These are phyloP conservation scores for Pulveroboletus sp. DNA, from an alignment of 768 basidiomycete genomes.

Conservation along the genomic window DNA sequence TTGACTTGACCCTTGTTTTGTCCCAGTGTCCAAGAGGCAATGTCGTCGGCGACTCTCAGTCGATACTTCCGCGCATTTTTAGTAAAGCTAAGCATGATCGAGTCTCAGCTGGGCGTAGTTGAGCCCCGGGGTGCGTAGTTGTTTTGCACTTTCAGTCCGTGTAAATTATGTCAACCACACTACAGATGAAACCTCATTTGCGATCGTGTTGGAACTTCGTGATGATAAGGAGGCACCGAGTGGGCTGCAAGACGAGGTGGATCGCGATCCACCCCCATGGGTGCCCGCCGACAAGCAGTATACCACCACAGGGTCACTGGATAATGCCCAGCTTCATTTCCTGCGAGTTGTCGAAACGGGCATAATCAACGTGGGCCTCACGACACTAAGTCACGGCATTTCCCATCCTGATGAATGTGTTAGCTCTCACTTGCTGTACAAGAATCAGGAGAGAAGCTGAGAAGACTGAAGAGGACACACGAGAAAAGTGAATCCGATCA, in stretches of 20 bases:
- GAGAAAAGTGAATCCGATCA: conserved; percentile 2
- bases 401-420: conserved; percentile 2
- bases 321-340: conserved; percentile 67
- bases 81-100: conserved; percentile 74
- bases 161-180: not conserved
- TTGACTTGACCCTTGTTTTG: conserved; percentile 1
- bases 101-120: conserved; percentile 61
- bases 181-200: conserved; percentile 71
- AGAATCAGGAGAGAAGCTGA: conserved; percentile 70
- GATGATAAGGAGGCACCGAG: conserved; percentile 57
- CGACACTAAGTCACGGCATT: not conserved
- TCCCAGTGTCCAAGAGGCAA: conserved; percentile 65
- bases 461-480: conserved; percentile 9
- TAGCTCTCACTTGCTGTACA: conserved; percentile 76
- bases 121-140: conserved; percentile 43
- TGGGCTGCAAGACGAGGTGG: conserved; percentile 41
- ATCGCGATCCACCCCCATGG: conserved; percentile 69
- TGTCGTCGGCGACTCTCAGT: conserved; percentile 56
- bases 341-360: conserved; percentile 81
- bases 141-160: not conserved
- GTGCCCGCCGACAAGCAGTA: conserved; percentile 67
- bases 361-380: conserved; percentile 60
- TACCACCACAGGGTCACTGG: conserved; percentile 62
- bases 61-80: conserved; percentile 82
- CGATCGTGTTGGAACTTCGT: conserved; percentile 75